A percentile compares a stretch with the other conserved stretches of the same genome.
Evolutionary conservation across 768 basidiomycete species (phyloP).

Genomic region (Galerina marginata): DNA sequence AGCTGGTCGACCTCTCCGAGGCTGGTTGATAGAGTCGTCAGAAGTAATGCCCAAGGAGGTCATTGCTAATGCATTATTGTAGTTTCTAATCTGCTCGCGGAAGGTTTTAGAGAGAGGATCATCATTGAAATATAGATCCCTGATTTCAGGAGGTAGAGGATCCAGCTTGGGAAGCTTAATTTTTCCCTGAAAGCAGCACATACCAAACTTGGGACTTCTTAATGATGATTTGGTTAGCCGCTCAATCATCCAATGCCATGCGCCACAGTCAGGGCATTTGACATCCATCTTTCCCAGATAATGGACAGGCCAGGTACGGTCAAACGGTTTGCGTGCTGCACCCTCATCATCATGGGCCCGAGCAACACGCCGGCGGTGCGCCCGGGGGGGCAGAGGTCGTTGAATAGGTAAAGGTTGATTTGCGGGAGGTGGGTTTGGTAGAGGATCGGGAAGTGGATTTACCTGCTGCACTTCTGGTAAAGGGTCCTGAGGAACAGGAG

Average conservation of each 20-base stretch:
- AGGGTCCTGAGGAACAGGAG: too few relatives aligned
- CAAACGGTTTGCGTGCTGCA: conserved; percentile 8
- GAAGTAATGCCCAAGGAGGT: conserved; percentile 7
- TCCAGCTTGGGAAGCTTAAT: conserved; percentile 28
- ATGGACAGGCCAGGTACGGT: conserved; percentile 13
- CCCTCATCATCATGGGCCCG: background rate
- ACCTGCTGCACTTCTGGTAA: too few relatives aligned
- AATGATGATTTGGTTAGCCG: conserved; percentile 13
- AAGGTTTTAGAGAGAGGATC: conserved; percentile 23
- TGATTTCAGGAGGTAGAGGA: conserved; percentile 23
- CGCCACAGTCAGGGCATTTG: too few relatives aligned
- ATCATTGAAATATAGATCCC: conserved; percentile 16
- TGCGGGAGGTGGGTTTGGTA: too few relatives aligned
- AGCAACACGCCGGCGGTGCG: conserved; percentile 3
- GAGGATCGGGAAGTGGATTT: too few relatives aligned
- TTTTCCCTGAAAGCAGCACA: conserved; percentile 38
- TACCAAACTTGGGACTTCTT: conserved; percentile 30
- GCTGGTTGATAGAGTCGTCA: conserved; percentile 2
- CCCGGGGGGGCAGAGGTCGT: background rate
- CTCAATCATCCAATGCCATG: conserved; percentile 34
- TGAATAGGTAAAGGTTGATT: background rate
- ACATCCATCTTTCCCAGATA: conserved; percentile 32
- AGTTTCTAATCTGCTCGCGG: background rate
- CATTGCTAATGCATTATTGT: conserved; percentile 21
- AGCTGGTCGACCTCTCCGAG: background rate